Conservation (phyloP, 345 rosid genomes). For the Euphorbia pulcherrima region DNA sequence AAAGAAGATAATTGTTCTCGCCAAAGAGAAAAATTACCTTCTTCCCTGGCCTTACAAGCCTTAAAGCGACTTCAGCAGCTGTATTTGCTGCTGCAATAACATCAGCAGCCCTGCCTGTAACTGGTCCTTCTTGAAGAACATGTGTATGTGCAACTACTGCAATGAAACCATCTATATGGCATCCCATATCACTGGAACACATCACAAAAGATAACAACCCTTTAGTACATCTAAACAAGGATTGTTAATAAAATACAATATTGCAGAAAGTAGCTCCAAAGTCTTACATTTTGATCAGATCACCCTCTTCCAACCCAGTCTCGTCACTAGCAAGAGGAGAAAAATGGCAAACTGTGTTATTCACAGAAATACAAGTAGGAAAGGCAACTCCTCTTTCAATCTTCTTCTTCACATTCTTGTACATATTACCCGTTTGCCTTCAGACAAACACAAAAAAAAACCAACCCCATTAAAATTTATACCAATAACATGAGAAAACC, state of each 20-base stretch:
- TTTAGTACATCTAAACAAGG: background rate
- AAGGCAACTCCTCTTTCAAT: slow-evolving; percentile 90
- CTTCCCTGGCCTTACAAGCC: slow-evolving; percentile 96
- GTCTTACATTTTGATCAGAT: slow-evolving; percentile 79
- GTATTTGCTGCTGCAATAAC: slow-evolving; percentile 89
- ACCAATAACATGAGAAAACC: background rate
- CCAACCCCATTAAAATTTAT: background rate
- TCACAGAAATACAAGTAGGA: slow-evolving; percentile 89
- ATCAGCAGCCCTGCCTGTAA: slow-evolving; percentile 78
- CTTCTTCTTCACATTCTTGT: slow-evolving; percentile 92
- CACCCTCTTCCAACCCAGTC: slow-evolving; percentile 74
- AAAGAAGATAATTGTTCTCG: background rate
- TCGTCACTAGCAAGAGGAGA: slow-evolving; percentile 90
- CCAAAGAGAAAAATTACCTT: slow-evolving; percentile 43
- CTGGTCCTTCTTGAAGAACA: slow-evolving; percentile 67
- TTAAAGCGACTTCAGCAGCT: slow-evolving; percentile 96
- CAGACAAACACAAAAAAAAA: background rate
- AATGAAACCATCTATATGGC: slow-evolving; percentile 97
- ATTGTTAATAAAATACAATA: background rate
- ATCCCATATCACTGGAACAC: slow-evolving; percentile 77
- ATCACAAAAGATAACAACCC: background rate
- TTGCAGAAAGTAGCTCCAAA: background rate
- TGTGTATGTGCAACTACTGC: slow-evolving; percentile 89
- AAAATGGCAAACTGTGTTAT: slow-evolving; percentile 79
- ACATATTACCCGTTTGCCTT: slow-evolving; percentile 88